phyloP scores from a whole-genome alignment of 2,329 filamentous ascomycete genomes.

The Aspergillus costaricaensis region DNA sequence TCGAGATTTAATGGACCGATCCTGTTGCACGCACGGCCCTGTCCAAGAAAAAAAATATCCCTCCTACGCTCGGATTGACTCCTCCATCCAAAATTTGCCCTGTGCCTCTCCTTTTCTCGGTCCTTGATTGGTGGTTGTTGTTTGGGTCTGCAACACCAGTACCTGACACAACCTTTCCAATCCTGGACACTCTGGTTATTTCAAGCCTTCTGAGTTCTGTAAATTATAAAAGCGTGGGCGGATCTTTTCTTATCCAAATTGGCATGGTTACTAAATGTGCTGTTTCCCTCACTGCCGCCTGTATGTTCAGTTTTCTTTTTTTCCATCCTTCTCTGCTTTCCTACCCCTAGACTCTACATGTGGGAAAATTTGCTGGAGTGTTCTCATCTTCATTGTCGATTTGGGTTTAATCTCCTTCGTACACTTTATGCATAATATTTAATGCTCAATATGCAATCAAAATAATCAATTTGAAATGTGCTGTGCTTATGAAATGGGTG shows the following conservation, averaged over 20 bases:
- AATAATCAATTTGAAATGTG: neutral
- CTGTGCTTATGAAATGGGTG: neutral
- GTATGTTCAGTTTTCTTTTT: neutral
- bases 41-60: neutral
- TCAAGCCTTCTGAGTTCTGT: constrained; percentile 21
- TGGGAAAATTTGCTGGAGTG: neutral
- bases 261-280: neutral
- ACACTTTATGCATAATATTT: neutral
- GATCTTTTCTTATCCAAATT: constrained; percentile 18
- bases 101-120: neutral
- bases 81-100: constrained; percentile 14
- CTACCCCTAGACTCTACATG: neutral
- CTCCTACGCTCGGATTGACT: neutral
- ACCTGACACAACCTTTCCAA: neutral
- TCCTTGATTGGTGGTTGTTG: neutral
- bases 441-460: neutral
- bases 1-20: neutral
- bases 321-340: neutral
- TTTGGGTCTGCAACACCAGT: neutral
- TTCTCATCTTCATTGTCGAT: neutral
- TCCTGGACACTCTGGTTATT: neutral
- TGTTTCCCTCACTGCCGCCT: constrained; percentile 9
- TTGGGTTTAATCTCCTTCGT: neutral
- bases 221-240: constrained; percentile 42
- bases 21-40: neutral